Conservation (phyloP, 495 filamentous ascomycete species). For the Penicillium ochrochloron region DNA sequence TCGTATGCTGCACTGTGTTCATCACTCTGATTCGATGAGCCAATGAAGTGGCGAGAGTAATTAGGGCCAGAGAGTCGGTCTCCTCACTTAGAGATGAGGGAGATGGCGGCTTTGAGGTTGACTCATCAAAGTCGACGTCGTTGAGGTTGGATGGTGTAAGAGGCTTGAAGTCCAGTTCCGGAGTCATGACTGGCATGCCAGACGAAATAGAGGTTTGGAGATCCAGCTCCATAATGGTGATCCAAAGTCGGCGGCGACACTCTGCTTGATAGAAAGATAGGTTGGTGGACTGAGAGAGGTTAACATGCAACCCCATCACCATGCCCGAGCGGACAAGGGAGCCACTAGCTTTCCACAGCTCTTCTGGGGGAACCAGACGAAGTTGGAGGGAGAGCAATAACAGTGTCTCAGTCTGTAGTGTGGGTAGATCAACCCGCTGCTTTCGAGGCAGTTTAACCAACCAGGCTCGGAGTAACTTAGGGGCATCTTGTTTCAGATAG, state of each 20-base stretch:
- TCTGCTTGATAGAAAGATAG: slow-evolving; percentile 42
- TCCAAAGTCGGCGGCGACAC: slow-evolving; percentile 46
- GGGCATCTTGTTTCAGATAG: slow-evolving; percentile 33
- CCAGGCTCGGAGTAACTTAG: slow-evolving; percentile 35
- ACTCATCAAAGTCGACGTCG: slow-evolving; percentile 49
- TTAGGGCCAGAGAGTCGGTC: slow-evolving; percentile 31
- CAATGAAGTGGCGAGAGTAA: slow-evolving; percentile 25
- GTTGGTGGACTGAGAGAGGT: slow-evolving; percentile 40
- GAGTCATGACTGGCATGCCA: slow-evolving; percentile 46
- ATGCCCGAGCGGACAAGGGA: slow-evolving; percentile 59
- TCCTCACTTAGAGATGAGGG: slow-evolving; percentile 28
- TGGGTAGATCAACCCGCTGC: slow-evolving; percentile 42
- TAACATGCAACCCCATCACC: slow-evolving; percentile 63
- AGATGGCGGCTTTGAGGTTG: slow-evolving; percentile 35
- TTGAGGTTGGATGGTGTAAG: slow-evolving; percentile 40
- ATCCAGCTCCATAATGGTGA: slow-evolving; percentile 50
- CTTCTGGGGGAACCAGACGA: slow-evolving; percentile 39
- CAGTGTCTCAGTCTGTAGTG: slow-evolving; percentile 32
- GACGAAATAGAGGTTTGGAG: slow-evolving; percentile 43
- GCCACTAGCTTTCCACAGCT: slow-evolving; percentile 62
- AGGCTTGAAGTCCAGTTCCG: slow-evolving; percentile 32
- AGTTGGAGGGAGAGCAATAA: slow-evolving; percentile 54
- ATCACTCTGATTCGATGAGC: slow-evolving; percentile 25
- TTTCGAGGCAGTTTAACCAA: slow-evolving; percentile 41
- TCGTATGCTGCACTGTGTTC: slow-evolving; percentile 14